phyloP scores from a whole-genome alignment of 495 filamentous ascomycete genomes.

The Neurospora sp. region DNA sequence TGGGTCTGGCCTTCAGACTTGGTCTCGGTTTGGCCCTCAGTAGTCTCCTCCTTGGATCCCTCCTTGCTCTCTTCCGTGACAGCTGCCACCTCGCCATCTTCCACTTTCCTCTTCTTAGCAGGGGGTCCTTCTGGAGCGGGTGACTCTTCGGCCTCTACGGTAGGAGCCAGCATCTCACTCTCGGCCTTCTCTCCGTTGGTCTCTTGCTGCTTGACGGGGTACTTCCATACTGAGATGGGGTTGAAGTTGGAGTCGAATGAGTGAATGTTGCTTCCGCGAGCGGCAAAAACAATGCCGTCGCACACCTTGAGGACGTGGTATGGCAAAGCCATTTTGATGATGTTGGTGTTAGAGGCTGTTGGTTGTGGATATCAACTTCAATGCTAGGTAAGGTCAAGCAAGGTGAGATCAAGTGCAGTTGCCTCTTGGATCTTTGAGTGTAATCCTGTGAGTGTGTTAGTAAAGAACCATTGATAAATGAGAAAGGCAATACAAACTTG shows the following conservation, averaged over 20 bases:
- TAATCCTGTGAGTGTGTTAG: not conserved
- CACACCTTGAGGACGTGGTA: slow-evolving; percentile 32
- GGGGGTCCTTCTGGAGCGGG: slow-evolving; percentile 20
- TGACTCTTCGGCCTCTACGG: slow-evolving; percentile 3
- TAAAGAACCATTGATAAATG: no score
- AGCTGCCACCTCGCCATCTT: slow-evolving; percentile 2
- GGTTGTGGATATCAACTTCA: not conserved
- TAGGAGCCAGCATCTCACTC: not conserved
- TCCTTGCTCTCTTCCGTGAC: not conserved
- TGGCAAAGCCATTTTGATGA: slow-evolving; percentile 21
- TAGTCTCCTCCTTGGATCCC: not conserved
- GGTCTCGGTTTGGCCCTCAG: not conserved
- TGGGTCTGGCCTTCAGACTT: not conserved
- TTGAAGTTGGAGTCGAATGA: slow-evolving; percentile 25
- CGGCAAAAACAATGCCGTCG: slow-evolving; percentile 31
- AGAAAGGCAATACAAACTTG: not conserved
- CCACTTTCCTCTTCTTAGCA: slow-evolving; percentile 19
- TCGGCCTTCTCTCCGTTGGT: slow-evolving; percentile 1
- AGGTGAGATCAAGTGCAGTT: not conserved
- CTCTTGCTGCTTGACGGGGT: slow-evolving; percentile 11
- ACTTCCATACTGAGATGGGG: slow-evolving; percentile 31
- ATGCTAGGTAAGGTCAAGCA: not conserved
- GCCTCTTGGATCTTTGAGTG: not conserved
- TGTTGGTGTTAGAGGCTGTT: not conserved
- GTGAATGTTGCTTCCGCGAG: slow-evolving; percentile 30